Percentiles rank a stretch among this genome's conserved stretches.
phyloP scores from a whole-genome alignment of 768 basidiomycete genomes.

The Amanita subjunquillea region DNA sequence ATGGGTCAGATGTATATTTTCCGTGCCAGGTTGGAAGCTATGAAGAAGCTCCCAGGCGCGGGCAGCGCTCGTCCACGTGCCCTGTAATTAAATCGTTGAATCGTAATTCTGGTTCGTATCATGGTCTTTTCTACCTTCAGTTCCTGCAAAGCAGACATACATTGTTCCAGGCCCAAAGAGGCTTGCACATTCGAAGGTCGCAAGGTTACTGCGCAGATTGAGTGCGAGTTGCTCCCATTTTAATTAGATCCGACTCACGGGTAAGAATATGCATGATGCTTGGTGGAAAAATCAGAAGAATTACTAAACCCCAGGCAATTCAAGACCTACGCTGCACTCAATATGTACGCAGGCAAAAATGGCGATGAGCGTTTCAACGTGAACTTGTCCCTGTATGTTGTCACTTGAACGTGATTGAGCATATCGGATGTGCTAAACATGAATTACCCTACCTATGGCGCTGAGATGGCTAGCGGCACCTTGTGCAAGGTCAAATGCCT shows the following conservation, averaged over 20 bases:
- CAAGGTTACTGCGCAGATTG: slow-evolving; percentile 42
- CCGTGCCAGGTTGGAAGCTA: slow-evolving; percentile 50
- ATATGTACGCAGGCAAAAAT: slow-evolving; percentile 58
- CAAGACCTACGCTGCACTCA: slow-evolving; percentile 56
- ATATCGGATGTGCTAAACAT: slow-evolving; percentile 1
- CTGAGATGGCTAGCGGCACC: slow-evolving; percentile 64
- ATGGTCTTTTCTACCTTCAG: slow-evolving; percentile 42
- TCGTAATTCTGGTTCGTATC: background rate
- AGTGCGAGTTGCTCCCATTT: slow-evolving; percentile 7
- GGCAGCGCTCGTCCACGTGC: slow-evolving; percentile 62
- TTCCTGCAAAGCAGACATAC: slow-evolving; percentile 50
- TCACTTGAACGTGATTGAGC: slow-evolving; percentile 27
- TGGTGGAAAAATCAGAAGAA: slow-evolving; percentile 5
- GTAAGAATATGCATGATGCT: slow-evolving; percentile 79
- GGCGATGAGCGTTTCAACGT: slow-evolving; percentile 51
- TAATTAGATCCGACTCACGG: slow-evolving; percentile 27
- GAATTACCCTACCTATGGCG: slow-evolving; percentile 37
- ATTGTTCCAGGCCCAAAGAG: slow-evolving; percentile 53
- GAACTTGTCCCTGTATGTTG: slow-evolving; percentile 49
- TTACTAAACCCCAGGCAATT: background rate
- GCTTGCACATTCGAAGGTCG: slow-evolving; percentile 66
- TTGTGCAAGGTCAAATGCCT: slow-evolving; percentile 69
- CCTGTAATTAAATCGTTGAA: slow-evolving; percentile 23
- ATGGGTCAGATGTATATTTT: slow-evolving; percentile 25
- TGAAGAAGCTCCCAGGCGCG: slow-evolving; percentile 58